These are phyloP conservation scores for Musa itinerans DNA, from an alignment of 176 grass and related monocot genomes.

Conservation along the genomic window DNA sequence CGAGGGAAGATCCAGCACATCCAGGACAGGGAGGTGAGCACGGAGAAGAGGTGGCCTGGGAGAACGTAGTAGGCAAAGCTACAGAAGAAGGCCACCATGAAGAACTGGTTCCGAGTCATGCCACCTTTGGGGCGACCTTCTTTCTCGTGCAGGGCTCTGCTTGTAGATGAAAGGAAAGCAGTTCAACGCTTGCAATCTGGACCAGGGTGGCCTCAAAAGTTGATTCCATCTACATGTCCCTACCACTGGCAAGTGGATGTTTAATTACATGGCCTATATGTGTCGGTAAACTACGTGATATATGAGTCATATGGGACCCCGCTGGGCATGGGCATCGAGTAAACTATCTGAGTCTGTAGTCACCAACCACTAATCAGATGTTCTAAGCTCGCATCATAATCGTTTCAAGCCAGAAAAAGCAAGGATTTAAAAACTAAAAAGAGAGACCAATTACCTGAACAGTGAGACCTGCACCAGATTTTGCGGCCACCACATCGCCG, in stretches of 20 bases:
- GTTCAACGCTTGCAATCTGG: background rate
- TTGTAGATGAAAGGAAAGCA: background rate
- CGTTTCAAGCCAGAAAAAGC: background rate
- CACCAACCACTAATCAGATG: no score
- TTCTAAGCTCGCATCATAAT: background rate
- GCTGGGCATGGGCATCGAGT: no score
- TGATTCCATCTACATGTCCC: no score
- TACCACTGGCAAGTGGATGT: no score
- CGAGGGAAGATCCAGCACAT: background rate
- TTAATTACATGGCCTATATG: no score
- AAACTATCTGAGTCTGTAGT: no score
- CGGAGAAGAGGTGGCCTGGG: background rate
- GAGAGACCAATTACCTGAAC: slow-evolving; percentile 20
- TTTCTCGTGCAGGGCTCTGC: slow-evolving; percentile 11
- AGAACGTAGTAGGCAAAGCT: slow-evolving; percentile 6
- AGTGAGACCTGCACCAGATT: slow-evolving; percentile 41
- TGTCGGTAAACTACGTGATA: no score
- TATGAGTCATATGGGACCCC: no score
- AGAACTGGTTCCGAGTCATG: slow-evolving; percentile 1
- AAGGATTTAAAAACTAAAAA: background rate
- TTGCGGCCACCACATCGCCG: slow-evolving; percentile 32
- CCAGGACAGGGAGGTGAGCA: background rate
- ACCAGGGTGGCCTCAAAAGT: no score
- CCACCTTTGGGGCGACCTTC: background rate
- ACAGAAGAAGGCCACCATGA: background rate